Conservation (phyloP, 2,329 filamentous ascomycete genomes). For the Ophiostoma tasmaniense region DNA sequence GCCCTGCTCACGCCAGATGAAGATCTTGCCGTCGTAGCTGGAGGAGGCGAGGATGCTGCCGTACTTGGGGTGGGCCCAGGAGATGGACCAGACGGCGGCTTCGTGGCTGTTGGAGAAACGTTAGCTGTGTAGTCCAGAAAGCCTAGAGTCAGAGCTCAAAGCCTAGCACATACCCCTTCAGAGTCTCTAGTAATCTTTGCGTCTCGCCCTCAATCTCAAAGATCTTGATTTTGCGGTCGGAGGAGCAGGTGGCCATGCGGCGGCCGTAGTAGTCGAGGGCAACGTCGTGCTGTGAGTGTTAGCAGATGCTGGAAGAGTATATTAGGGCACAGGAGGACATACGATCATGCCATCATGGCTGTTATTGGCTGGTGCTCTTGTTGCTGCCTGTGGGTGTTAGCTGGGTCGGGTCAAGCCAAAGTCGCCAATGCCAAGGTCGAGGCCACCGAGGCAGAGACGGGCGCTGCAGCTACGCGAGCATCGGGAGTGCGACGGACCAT, state of each 20-base stretch:
- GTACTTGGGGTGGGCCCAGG: constrained; percentile 97
- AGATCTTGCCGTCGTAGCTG: constrained; percentile 93
- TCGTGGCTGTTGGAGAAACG: constrained; percentile 59
- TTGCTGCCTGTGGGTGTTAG: constrained; percentile 24
- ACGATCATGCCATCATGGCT: constrained; percentile 99
- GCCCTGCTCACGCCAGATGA: constrained; percentile 91
- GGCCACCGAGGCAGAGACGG: background rate
- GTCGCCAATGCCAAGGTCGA: background rate
- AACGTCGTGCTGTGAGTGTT: constrained; percentile 68
- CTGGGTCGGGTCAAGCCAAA: background rate
- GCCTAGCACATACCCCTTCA: constrained; percentile 79
- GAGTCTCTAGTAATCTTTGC: constrained; percentile 81
- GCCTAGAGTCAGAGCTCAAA: background rate
- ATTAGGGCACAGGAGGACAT: constrained; percentile 38
- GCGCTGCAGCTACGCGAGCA: too few species aligned
- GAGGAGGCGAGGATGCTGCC: constrained; percentile 95
- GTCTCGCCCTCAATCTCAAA: constrained; percentile 94
- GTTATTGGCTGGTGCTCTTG: constrained; percentile 65
- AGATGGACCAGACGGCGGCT: constrained; percentile 93
- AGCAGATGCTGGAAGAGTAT: background rate
- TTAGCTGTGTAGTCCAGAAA: background rate
- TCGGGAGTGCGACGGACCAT: background rate
- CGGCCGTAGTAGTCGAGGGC: constrained; percentile 98
- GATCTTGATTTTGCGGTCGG: constrained; percentile 98
- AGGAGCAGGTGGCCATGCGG: constrained; percentile 91